Evolutionary conservation across 2,329 filamentous ascomycete genomes (phyloP).

Genomic region (Aspergillus neoniger): DNA sequence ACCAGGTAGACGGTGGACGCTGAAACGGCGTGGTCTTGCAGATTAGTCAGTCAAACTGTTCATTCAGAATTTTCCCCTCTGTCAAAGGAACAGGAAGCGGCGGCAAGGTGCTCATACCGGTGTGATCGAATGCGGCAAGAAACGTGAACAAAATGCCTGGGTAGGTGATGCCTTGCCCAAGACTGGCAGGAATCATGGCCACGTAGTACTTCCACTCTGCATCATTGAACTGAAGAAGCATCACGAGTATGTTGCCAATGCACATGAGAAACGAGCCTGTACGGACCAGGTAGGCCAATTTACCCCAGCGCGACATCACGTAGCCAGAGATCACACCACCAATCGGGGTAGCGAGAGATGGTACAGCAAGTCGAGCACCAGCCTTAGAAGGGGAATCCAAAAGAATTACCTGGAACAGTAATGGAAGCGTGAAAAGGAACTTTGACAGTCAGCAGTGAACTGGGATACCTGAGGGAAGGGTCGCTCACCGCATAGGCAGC

Average conservation of each 20-base stretch:
- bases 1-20: constrained; percentile 66
- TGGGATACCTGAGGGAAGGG: neutral
- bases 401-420: constrained; percentile 48
- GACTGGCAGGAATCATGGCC: constrained; percentile 49
- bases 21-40: constrained; percentile 63
- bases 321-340: constrained; percentile 49
- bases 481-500: constrained; percentile 62
- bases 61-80: neutral
- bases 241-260: constrained; percentile 46
- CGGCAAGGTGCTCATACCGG: constrained; percentile 45
- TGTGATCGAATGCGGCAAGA: constrained; percentile 63
- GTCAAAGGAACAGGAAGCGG: neutral
- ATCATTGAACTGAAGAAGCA: constrained; percentile 45
- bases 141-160: constrained; percentile 60
- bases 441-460: constrained; percentile 16
- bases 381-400: constrained; percentile 49
- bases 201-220: constrained; percentile 49
- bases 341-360: constrained; percentile 49
- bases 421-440: constrained; percentile 52
- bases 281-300: constrained; percentile 44
- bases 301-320: constrained; percentile 52
- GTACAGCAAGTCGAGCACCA: constrained; percentile 47
- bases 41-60: neutral
- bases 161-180: constrained; percentile 52
- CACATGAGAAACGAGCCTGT: constrained; percentile 47